A percentile compares a stretch with the other conserved stretches of the same genome.
These are phyloP conservation scores for Suhomyces atakaporum DNA, from an alignment of 1,139 yeast genomes.

Conservation along the genomic window DNA sequence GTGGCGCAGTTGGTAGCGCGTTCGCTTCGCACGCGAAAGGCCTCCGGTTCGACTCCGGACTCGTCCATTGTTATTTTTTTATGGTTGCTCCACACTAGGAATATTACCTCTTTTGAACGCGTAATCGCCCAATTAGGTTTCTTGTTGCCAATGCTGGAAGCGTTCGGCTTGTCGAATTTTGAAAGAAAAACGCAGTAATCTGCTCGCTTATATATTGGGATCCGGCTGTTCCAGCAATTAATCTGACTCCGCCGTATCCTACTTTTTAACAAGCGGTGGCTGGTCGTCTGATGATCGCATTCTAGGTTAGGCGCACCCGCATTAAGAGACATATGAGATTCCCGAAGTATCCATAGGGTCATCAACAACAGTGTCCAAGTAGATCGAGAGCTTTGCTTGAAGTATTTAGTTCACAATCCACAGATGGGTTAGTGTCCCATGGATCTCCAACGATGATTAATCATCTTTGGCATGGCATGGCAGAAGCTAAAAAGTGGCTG, in stretches of 20 bases:
- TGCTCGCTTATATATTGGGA: no score
- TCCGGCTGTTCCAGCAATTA: no score
- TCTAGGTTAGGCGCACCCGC: conserved; percentile 3
- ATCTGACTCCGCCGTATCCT: no score
- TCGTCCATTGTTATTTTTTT: conserved; percentile 55
- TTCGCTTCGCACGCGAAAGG: conserved; percentile 74
- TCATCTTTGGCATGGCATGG: no score
- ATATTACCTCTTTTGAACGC: neutral
- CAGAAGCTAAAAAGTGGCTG: conserved; percentile 3
- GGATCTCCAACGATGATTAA: no score
- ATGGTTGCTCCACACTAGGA: neutral
- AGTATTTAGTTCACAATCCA: no score
- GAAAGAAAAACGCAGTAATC: no score
- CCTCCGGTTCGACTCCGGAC: conserved; percentile 88
- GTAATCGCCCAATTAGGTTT: neutral
- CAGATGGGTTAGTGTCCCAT: no score
- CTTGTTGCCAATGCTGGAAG: neutral
- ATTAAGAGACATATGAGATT: conserved; percentile 3
- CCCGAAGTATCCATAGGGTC: neutral
- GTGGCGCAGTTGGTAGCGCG: conserved; percentile 95
- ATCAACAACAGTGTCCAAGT: no score
- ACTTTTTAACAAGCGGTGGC: no score
- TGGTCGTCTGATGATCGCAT: conserved; percentile 3
- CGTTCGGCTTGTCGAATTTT: no score
- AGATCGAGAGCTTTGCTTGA: no score